Base-by-base conservation (phyloP, 2,329 filamentous ascomycete genomes). In the Alternaria tenuissima region DNA sequence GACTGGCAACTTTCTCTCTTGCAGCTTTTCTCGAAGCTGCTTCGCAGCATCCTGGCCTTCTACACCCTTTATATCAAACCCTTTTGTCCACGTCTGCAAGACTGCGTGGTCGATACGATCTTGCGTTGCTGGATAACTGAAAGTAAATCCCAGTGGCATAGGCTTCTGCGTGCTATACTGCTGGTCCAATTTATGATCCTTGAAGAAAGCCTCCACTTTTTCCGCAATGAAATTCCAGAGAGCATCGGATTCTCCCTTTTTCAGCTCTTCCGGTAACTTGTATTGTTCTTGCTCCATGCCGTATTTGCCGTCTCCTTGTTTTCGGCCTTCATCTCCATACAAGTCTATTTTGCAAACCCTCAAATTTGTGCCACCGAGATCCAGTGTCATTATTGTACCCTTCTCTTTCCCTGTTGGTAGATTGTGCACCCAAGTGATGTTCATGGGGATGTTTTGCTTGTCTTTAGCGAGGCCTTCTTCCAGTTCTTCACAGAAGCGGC, bases 291-390 rank as follows among this genome's bases (percentile, higher is more conserved):
- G 94, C 66, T 94, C 93, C 74, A 97, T 96, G 16, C 63, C 57
- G 22, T 62, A 65, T 38, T 68, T 72, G 30, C 64, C 78, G 95
- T 92, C 80, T 95, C 56, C 96, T 79, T 94, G 91, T 24, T 47
- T 38, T 54, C 32, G 16, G 8, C 92, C 94, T 82, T 93, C 91
- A 76, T 92, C 87, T 57, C 96, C 90, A 24, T 92, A 93, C 74
- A 98, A 82, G 61, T 89, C 92, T 74, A 98, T 94, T 80, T 96
- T 91, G 80, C 94, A 97, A 67, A 98, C 94, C 77, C 94, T 91
- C 64, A 97, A 83, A 80, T 98, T 98, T 74, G 94, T 98, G 71
- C 94, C 94, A 59, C 94, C 94, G 91, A 98, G 96, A 76, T 98
- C 94, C 42, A 98, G 85, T 56, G 94, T 93, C 39, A 98, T 84